Base-by-base conservation (phyloP, 495 filamentous ascomycete genomes). In the Choiromyces venosus region DNA sequence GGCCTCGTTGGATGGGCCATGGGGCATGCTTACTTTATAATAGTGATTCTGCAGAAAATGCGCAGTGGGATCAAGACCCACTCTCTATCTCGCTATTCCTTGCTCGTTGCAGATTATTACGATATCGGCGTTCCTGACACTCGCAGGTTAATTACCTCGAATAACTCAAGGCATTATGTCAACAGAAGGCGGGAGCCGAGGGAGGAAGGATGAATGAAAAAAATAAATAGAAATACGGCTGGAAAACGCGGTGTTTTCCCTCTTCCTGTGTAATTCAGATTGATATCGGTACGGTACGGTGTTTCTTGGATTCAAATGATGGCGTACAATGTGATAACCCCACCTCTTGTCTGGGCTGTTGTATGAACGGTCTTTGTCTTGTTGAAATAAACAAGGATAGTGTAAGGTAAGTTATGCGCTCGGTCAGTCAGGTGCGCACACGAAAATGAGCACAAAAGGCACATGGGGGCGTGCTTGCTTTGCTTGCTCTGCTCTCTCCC, bases 401-500 rank as follows among this genome's bases (percentile, higher is more conserved):
- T 64, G 69, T 39, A 36, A 75, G 66, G 67, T 21, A 73, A 37
- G 70, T 44, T 71, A 71, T 69, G 69, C 71, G 33, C 37, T 68
- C 65, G 38, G 25, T 72, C 70, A 72, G 75, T 77, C 75, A 77
- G 74, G 75, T 77, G 75, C 37, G 66, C 52, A 61, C 70, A 76
- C 64, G 19, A 65, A 37, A 71, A 69, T n/a, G 38, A 44, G 61
- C 61, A 67, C 70, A 69, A 75, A 67, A 56, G 70, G 46, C 65
- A 68, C 73, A 64, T 19, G 70, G 66, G 71, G 65, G 74, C 69
- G 74, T 69, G 66, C 74, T 76, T 61, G 25, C 52, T 61, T 14
- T 61, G 10, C 52, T n/a, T n/a, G n/a, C n/a, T n/a, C n/a, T n/a
- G n/a, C n/a, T n/a, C n/a, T n/a, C 52, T 72, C 71, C 71, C 38